Evolutionary conservation across 306 rosid species (phyloP).

Genomic region (Ormosia emarginata): DNA sequence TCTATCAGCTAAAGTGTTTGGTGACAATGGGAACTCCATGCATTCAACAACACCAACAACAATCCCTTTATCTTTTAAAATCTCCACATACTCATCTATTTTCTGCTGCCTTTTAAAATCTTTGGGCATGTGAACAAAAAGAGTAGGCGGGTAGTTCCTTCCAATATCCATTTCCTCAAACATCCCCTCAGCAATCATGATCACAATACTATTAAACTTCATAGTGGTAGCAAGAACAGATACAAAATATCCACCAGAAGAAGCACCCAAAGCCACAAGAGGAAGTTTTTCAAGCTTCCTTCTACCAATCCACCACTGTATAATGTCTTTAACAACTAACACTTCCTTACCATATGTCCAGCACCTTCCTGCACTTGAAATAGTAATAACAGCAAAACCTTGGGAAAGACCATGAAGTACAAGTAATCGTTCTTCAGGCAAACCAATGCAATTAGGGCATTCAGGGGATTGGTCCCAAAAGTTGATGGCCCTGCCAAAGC

Average conservation of each 20-base stretch:
- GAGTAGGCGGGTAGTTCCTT: slow-evolving; percentile 69
- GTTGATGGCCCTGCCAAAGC: slow-evolving; percentile 64
- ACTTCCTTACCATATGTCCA: slow-evolving; percentile 66
- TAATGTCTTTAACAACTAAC: slow-evolving; percentile 49
- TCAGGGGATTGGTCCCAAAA: slow-evolving; percentile 76
- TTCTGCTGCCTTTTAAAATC: slow-evolving; percentile 66
- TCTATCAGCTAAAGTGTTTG: slow-evolving; percentile 59
- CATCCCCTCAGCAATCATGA: slow-evolving; percentile 91
- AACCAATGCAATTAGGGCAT: slow-evolving; percentile 74
- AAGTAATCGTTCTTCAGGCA: slow-evolving; percentile 84
- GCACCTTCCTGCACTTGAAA: slow-evolving; percentile 72
- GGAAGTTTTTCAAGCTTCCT: slow-evolving; percentile 68
- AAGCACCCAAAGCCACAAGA: slow-evolving; percentile 84
- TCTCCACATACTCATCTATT: slow-evolving; percentile 48
- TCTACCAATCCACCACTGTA: slow-evolving; percentile 65
- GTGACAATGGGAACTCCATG: slow-evolving; percentile 66
- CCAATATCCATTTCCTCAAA: slow-evolving; percentile 53
- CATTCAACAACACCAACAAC: slow-evolving; percentile 76
- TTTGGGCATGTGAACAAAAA: slow-evolving; percentile 95
- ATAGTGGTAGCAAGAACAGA: slow-evolving; percentile 67
- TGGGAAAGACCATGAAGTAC: slow-evolving; percentile 68
- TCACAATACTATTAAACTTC: slow-evolving; percentile 56
- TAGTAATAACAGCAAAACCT: slow-evolving; percentile 63
- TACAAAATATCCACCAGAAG: slow-evolving; percentile 89
- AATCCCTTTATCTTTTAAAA: slow-evolving; percentile 58